Percentiles rank a stretch among this genome's conserved stretches.
Conservation (phyloP, 768 basidiomycete species). For the Lactifluus echinatus region DNA sequence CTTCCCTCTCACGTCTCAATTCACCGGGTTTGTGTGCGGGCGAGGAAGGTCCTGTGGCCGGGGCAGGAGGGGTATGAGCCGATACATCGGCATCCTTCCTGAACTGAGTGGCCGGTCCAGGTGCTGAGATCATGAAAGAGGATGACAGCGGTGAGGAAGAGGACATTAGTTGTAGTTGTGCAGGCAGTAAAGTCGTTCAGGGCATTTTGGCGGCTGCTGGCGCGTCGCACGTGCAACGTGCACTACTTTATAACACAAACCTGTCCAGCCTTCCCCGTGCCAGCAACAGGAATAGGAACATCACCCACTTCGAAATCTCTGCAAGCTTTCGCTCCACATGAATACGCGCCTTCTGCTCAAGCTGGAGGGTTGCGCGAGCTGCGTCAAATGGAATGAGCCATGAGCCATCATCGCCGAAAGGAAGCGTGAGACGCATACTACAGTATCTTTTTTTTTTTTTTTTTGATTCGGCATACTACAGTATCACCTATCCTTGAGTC, state of each 20-base stretch:
- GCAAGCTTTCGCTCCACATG: constrained; percentile 1
- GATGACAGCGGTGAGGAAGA: not conserved
- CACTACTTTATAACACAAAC: not conserved
- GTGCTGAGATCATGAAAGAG: not conserved
- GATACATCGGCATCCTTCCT: not conserved
- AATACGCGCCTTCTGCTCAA: not conserved
- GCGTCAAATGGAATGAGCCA: not conserved
- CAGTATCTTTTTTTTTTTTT: too few species aligned
- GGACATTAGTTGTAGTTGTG: not conserved
- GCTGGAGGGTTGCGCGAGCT: not conserved
- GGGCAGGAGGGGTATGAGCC: not conserved
- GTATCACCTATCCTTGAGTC: too few species aligned
- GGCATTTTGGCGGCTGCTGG: not conserved
- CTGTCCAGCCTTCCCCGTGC: not conserved
- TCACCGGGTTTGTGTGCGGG: not conserved
- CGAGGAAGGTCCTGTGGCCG: not conserved
- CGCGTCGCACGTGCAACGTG: constrained; percentile 2
- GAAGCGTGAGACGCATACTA: not conserved
- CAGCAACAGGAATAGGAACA: not conserved
- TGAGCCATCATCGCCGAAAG: not conserved
- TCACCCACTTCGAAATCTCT: constrained; percentile 1
- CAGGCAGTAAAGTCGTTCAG: not conserved
- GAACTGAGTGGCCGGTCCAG: not conserved
- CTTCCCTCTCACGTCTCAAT: constrained; percentile 3
- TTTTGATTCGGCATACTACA: too few species aligned